These are phyloP conservation scores for Onygenales sp. DNA, from an alignment of 2,329 filamentous ascomycete genomes.

Conservation along the genomic window DNA sequence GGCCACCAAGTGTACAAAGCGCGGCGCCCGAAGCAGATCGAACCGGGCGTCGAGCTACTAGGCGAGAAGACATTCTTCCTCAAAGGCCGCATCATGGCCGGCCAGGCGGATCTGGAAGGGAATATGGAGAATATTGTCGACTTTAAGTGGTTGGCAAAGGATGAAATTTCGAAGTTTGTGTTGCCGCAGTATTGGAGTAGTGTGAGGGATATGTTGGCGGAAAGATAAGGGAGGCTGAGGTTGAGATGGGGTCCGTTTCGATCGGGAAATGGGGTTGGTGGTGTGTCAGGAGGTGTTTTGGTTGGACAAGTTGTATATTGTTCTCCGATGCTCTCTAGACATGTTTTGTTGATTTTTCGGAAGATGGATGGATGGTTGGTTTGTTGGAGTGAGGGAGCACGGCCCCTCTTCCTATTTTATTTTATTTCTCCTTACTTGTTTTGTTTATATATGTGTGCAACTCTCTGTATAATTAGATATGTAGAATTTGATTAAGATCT, in stretches of 20 bases:
- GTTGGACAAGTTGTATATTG: too few relatives aligned
- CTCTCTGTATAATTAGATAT: constrained; percentile 1
- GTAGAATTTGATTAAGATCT: background rate
- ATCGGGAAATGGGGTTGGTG: background rate
- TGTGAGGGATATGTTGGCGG: constrained; percentile 74
- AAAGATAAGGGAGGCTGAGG: constrained; percentile 46
- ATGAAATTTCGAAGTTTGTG: constrained; percentile 67
- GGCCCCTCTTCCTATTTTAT: background rate
- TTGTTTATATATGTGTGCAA: background rate
- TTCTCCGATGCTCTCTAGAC: too few relatives aligned
- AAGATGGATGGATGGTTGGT: background rate
- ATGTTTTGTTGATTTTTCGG: too few relatives aligned
- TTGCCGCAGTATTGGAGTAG: constrained; percentile 59
- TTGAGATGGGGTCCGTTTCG: background rate
- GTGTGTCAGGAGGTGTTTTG: background rate
- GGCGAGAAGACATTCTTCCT: constrained; percentile 91
- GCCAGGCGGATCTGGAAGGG: constrained; percentile 61
- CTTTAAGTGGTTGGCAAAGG: constrained; percentile 86
- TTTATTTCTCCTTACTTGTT: background rate
- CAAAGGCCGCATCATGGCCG: constrained; percentile 92
- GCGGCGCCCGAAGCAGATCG: constrained; percentile 37
- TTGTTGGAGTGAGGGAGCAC: background rate
- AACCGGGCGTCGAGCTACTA: constrained; percentile 32
- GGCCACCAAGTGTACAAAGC: constrained; percentile 62
- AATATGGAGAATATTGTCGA: constrained; percentile 67